phyloP scores from a whole-genome alignment of 495 filamentous ascomycete genomes.

The Penicillium diatomitis region DNA sequence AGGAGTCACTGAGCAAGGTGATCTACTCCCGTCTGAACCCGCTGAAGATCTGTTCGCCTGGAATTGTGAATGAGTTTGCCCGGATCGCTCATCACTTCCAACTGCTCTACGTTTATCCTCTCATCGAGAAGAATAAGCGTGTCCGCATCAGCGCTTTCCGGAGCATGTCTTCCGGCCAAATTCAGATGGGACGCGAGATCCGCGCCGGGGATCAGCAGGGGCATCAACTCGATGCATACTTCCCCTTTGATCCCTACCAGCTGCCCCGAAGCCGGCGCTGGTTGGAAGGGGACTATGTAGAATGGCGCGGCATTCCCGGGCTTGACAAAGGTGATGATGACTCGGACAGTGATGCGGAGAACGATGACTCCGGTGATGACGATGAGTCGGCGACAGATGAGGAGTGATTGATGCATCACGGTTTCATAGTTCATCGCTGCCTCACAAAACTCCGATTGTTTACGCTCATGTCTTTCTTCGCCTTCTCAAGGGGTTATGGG shows the following conservation, averaged over 20 bases:
- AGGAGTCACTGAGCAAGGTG: slow-evolving; percentile 58
- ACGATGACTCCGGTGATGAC: slow-evolving; percentile 22
- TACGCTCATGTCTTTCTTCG: too few relatives aligned
- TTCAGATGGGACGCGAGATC: slow-evolving; percentile 52
- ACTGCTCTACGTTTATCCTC: slow-evolving; percentile 77
- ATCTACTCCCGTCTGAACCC: slow-evolving; percentile 88
- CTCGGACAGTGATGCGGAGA: slow-evolving; percentile 33
- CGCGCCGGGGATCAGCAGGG: slow-evolving; percentile 55
- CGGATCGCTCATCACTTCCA: slow-evolving; percentile 72
- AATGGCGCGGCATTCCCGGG: slow-evolving; percentile 73
- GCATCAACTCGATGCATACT: slow-evolving; percentile 79
- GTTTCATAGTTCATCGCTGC: neutral
- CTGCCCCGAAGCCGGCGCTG: slow-evolving; percentile 76
- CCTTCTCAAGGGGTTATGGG: too few relatives aligned
- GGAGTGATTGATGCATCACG: slow-evolving; percentile 12
- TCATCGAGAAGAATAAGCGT: slow-evolving; percentile 88
- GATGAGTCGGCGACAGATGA: slow-evolving; percentile 32
- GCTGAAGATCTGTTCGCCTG: slow-evolving; percentile 88
- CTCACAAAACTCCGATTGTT: too few relatives aligned
- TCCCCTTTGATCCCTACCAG: slow-evolving; percentile 94
- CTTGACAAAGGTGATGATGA: slow-evolving; percentile 50
- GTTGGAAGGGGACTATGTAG: slow-evolving; percentile 75
- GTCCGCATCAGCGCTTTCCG: slow-evolving; percentile 57
- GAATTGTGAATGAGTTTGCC: slow-evolving; percentile 86
- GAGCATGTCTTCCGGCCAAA: slow-evolving; percentile 27